Base-by-base conservation (phyloP, 2,329 filamentous ascomycete species). In the Diatrype stigma region DNA sequence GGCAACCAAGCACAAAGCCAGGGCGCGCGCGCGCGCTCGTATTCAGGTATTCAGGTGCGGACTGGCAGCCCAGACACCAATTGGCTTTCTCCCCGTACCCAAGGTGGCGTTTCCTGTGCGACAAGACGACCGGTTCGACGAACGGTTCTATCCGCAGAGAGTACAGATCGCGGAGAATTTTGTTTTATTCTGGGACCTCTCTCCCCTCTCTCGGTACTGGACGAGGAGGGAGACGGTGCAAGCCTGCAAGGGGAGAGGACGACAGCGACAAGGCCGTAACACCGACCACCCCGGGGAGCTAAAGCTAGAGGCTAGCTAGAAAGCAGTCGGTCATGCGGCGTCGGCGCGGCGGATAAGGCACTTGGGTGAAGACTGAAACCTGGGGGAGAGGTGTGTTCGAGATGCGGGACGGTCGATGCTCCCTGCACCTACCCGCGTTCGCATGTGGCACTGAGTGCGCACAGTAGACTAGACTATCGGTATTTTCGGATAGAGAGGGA, bases 331-430 rank as follows among this genome's bases (percentile, higher is more conserved):
- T 67, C 63, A 68, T 65, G 62, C 65, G 65, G 52, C 34, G 34
- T 14, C n/a, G 34, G 34, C 30, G 30, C 65, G 64, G 53, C 65
- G 65, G 65, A 67, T 67, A 64, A 67, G 60, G 64, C 64, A 67
- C 65, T 66, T 63, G 57, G n/a, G n/a, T n/a, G n/a, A 65, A 62
- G 16, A 67, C 63, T 64, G 50, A 65, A 64, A 57, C 67, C 63
- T 52, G 40, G 22, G 40, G 22, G 40, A 37, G 40, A 17, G 40
- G 22, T 3, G 6, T 14, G 19, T 28, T 44, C 40, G 22, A 44
- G 65, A 67, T 63, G 63, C 62, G 62, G 65, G 64, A 68, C 65
- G 63, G 59, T 66, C 62, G 61, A 67, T 66, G 63, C 62, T 66
- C 54, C 22, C 61, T 68, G 65, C 65, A 68, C 60, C 61, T 67